phyloP scores from a whole-genome alignment of 371 early-diverging fungal genomes.

The Mucor racemosus region DNA sequence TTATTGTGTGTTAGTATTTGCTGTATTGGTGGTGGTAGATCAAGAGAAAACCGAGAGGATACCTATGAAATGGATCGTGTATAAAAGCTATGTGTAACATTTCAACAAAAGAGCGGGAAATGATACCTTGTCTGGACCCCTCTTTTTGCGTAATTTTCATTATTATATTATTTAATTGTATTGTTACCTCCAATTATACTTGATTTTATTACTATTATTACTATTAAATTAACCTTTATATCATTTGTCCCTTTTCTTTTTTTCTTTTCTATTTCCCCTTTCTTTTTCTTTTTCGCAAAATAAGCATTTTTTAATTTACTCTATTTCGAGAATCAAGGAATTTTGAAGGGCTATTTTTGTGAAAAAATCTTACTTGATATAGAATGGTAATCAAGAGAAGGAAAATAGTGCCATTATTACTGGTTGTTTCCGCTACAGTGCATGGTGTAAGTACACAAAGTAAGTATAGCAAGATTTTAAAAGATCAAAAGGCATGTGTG shows the following conservation, averaged over 20 bases:
- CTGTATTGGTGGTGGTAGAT: background rate
- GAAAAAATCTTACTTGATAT: background rate
- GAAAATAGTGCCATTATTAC: background rate
- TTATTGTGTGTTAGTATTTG: slow-evolving; percentile 22
- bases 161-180: slow-evolving; percentile 1
- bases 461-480: background rate
- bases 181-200: slow-evolving; percentile 9
- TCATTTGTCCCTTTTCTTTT: background rate
- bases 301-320: background rate
- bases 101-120: slow-evolving; percentile 2
- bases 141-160: slow-evolving; percentile 5
- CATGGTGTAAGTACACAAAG: background rate
- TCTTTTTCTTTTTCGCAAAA: background rate
- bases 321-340: too few relatives aligned
- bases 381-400: background rate
- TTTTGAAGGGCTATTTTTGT: background rate
- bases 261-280: background rate
- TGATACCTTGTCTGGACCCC: background rate
- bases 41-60: background rate
- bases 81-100: slow-evolving; percentile 1
- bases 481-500: background rate
- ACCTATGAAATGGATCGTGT: background rate
- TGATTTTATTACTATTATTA: slow-evolving; percentile 3
- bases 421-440: background rate
- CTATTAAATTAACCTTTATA: slow-evolving; percentile 1